Percentiles rank a stretch among this genome's conserved stretches.
Conservation (phyloP, 225 moss, liverwort and hornwort genomes). For the Sphagnum tenellum region DNA sequence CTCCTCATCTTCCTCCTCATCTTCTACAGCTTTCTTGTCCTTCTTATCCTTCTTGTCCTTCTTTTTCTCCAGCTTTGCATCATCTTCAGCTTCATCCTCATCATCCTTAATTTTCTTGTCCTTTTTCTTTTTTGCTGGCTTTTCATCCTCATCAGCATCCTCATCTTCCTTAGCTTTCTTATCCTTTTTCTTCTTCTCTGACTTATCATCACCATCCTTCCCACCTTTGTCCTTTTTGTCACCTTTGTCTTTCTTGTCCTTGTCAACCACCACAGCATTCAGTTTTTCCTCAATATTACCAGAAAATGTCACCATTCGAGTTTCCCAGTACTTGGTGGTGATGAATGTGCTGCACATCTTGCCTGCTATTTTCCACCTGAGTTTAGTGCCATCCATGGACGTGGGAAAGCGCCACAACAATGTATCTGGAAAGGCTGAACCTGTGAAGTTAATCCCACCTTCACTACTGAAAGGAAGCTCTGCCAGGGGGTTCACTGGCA, state of each 20-base stretch:
- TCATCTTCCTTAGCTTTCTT: too few relatives aligned
- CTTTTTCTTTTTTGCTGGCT: too few relatives aligned
- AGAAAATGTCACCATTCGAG: conserved; percentile 38
- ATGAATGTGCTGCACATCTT: conserved; percentile 37
- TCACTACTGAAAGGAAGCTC: conserved; percentile 8
- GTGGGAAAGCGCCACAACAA: conserved; percentile 45
- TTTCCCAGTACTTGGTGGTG: conserved; percentile 35
- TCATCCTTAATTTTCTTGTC: too few relatives aligned
- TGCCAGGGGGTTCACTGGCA: conserved; percentile 1
- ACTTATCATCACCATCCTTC: not conserved
- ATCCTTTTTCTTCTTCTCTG: too few relatives aligned
- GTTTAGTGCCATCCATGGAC: conserved; percentile 24
- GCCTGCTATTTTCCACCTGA: conserved; percentile 44
- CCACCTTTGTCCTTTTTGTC: not conserved
- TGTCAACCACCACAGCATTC: conserved; percentile 32
- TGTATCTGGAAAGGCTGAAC: conserved; percentile 13
- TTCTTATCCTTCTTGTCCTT: too few relatives aligned
- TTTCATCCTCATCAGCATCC: too few relatives aligned
- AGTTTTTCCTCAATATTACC: conserved; percentile 46
- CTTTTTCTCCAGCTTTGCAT: too few relatives aligned
- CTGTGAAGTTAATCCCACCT: conserved; percentile 12
- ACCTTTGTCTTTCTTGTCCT: conserved; percentile 11
- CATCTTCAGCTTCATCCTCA: too few relatives aligned
- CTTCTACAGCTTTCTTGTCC: too few relatives aligned
- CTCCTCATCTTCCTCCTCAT: too few relatives aligned